phyloP scores from a whole-genome alignment of 169 alveolate genomes.

The Plasmodium fragile region DNA sequence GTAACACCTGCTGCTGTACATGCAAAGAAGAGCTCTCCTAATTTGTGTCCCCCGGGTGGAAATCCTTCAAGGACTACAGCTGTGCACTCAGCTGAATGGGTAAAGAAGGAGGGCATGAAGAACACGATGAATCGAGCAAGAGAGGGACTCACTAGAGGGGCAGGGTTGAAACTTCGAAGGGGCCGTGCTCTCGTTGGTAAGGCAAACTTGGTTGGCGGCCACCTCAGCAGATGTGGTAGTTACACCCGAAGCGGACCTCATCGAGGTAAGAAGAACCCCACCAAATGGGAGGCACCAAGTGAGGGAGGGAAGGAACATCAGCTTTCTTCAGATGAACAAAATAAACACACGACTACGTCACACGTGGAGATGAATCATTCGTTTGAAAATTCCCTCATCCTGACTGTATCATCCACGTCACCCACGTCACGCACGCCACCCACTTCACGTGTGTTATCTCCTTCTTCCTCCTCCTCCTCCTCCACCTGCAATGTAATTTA shows the following conservation, averaged over 20 bases:
- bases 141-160: not conserved
- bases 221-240: not conserved
- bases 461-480: not conserved
- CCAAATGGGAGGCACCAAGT: not conserved
- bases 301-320: not conserved
- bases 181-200: not conserved
- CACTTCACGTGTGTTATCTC: not conserved
- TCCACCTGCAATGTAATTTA: slow-evolving; percentile 20
- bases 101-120: not conserved
- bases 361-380: not conserved
- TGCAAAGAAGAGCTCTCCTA: not conserved
- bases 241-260: not conserved
- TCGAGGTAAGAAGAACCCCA: not conserved
- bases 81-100: not conserved
- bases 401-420: not conserved
- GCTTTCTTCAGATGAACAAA: not conserved
- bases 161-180: not conserved
- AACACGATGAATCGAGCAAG: not conserved
- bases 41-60: not conserved
- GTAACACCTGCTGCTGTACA: not conserved
- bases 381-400: not conserved
- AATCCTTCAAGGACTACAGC: not conserved
- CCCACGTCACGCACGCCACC: not conserved
- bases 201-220: not conserved
- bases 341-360: not conserved